Percentiles rank a stretch among this genome's conserved stretches.
These are phyloP conservation scores for Tetrapisispora iriomotensis DNA, from an alignment of 805 yeast genomes.

Conservation along the genomic window DNA sequence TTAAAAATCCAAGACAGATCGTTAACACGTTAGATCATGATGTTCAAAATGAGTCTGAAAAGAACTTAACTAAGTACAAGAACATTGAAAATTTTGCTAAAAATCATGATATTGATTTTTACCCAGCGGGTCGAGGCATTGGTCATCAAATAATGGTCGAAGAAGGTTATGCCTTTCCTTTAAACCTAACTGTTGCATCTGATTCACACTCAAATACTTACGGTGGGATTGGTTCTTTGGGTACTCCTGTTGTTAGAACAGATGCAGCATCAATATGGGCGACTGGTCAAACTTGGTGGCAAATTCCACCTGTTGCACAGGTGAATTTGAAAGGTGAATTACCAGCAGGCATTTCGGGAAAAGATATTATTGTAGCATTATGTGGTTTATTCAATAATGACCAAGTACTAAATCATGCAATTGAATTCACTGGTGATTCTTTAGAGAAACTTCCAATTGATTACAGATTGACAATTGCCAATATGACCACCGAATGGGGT, in stretches of 20 bases:
- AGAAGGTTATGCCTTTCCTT: constrained; percentile 96
- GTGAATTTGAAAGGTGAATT: constrained; percentile 77
- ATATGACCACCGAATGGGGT: constrained; percentile 99
- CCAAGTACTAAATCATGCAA: constrained; percentile 87
- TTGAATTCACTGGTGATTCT: constrained; percentile 85
- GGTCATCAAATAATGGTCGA: constrained; percentile 99
- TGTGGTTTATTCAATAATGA: constrained; percentile 91
- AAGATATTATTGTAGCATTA: constrained; percentile 91
- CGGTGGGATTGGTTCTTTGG: constrained; percentile 93
- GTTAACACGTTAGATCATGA: constrained; percentile 97
- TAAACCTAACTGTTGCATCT: constrained; percentile 87
- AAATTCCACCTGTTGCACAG: constrained; percentile 95
- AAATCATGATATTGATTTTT: constrained; percentile 88
- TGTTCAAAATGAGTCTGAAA: constrained; percentile 86
- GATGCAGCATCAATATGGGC: constrained; percentile 99
- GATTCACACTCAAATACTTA: constrained; percentile 97
- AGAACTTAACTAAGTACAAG: constrained; percentile 75
- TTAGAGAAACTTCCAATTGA: constrained; percentile 62
- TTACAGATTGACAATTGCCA: constrained; percentile 85
- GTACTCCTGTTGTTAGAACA: constrained; percentile 96
- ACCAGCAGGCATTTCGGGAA: constrained; percentile 86
- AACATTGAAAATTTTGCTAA: constrained; percentile 86
- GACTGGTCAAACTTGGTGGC: constrained; percentile 99
- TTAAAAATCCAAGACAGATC: constrained; percentile 79
- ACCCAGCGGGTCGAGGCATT: constrained; percentile 98